Conservation (phyloP, 2,329 filamentous ascomycete species). For the Zymoseptoria passerinii region DNA sequence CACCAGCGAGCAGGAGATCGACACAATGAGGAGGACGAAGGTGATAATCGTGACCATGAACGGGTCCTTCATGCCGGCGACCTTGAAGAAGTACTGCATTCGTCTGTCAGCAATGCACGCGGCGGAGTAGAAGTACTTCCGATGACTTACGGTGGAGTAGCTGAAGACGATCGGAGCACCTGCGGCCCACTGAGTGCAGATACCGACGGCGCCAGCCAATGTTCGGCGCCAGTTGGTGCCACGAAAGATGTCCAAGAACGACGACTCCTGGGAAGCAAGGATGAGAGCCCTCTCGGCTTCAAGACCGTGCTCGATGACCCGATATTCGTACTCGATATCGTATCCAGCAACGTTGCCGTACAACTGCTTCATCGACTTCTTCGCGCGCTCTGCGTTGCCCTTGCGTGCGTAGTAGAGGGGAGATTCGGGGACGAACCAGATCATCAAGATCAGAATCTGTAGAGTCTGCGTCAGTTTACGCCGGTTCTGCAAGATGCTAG, state of each 20-base stretch:
- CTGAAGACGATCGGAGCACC: slow-evolving; percentile 14
- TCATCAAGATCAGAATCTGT: slow-evolving; percentile 10
- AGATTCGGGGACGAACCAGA: slow-evolving; percentile 11
- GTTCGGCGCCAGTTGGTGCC: slow-evolving; percentile 14
- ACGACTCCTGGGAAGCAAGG: slow-evolving; percentile 3
- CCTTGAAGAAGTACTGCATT: slow-evolving; percentile 13
- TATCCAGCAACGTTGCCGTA: slow-evolving; percentile 10
- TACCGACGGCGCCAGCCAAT: slow-evolving; percentile 12
- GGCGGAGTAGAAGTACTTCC: background rate
- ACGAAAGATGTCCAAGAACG: slow-evolving; percentile 13
- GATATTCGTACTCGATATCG: slow-evolving; percentile 13
- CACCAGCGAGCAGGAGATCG: slow-evolving; percentile 11
- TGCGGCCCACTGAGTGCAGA: slow-evolving; percentile 15
- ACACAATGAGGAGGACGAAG: slow-evolving; percentile 33
- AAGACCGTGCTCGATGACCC: slow-evolving; percentile 14
- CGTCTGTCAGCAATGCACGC: background rate
- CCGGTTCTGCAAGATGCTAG: background rate
- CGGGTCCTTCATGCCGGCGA: slow-evolving; percentile 11
- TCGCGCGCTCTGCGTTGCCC: slow-evolving; percentile 6
- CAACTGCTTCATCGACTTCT: slow-evolving; percentile 9
- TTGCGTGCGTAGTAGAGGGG: slow-evolving; percentile 13
- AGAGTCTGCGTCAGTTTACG: background rate
- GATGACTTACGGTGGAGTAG: slow-evolving; percentile 10
- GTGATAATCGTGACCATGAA: slow-evolving; percentile 25
- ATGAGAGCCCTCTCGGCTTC: slow-evolving; percentile 8